Conservation (phyloP, 768 basidiomycete genomes). For the Trametes cubensis region DNA sequence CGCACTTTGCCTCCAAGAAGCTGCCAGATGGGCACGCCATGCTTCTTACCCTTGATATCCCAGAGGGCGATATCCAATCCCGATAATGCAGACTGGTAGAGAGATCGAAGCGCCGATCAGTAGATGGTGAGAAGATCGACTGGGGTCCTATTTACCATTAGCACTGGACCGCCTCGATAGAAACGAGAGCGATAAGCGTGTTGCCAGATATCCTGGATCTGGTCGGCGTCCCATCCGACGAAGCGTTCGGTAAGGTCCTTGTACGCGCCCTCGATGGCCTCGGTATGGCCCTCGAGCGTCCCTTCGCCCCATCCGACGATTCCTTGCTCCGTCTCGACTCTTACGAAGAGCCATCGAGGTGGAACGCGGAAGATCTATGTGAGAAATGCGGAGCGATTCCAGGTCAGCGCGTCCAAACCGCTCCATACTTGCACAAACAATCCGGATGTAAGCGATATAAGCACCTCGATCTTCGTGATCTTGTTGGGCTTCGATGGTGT, state of each 20-base stretch:
- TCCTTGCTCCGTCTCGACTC: conserved; percentile 64
- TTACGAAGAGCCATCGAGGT: conserved; percentile 73
- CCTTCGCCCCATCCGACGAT: conserved; percentile 76
- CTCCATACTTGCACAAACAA: not conserved
- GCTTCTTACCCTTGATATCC: conserved; percentile 81
- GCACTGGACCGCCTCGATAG: conserved; percentile 71
- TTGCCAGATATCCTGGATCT: conserved; percentile 76
- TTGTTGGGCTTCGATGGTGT: conserved; percentile 19
- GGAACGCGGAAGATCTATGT: conserved; percentile 63
- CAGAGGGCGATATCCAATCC: conserved; percentile 72
- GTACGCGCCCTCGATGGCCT: conserved; percentile 72
- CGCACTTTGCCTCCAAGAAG: conserved; percentile 72
- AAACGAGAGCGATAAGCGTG: conserved; percentile 67
- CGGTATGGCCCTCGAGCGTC: conserved; percentile 73
- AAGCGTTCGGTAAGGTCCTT: conserved; percentile 62
- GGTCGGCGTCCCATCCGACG: conserved; percentile 60
- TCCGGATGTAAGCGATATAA: not conserved
- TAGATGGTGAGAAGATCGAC: not conserved
- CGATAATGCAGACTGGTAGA: conserved; percentile 50
- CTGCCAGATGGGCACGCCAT: conserved; percentile 59
- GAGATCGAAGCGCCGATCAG: not conserved
- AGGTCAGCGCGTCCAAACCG: not conserved
- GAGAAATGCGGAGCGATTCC: not conserved
- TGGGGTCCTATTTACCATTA: conserved; percentile 51
- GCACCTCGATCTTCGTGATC: conserved; percentile 36